Percentiles rank a stretch among this genome's conserved stretches.
phyloP scores from a whole-genome alignment of 2,329 filamentous ascomycete species.

The Pseudogymnoascus sp. region DNA sequence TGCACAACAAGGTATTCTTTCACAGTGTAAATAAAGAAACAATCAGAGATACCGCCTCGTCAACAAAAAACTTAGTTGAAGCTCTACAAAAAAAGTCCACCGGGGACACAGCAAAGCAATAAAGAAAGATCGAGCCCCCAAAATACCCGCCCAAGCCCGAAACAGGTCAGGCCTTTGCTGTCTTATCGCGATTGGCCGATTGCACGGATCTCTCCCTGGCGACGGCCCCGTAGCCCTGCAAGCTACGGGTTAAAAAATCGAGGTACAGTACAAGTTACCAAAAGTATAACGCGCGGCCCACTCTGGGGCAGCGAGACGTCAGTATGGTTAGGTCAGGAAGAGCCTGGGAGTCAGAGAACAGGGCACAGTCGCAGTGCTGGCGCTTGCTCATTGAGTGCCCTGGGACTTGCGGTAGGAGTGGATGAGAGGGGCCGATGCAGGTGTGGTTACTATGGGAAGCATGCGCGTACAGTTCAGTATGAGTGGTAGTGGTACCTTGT shows the following conservation, averaged over 20 bases:
- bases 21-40: not conserved
- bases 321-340: not conserved
- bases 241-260: not conserved
- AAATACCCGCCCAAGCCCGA: constrained; percentile 5
- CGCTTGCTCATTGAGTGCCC: constrained; percentile 5
- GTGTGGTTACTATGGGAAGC: not conserved
- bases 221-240: not conserved
- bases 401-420: not conserved
- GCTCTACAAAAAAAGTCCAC: not conserved
- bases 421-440: not conserved
- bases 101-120: not conserved
- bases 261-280: constrained; percentile 1
- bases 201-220: constrained; percentile 5
- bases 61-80: not conserved
- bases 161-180: constrained; percentile 4
- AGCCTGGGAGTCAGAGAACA: constrained; percentile 3
- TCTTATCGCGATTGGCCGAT: constrained; percentile 4
- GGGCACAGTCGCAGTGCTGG: not conserved
- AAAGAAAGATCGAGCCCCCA: not conserved
- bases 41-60: not conserved
- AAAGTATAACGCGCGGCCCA: constrained; percentile 3
- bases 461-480: constrained; percentile 1
- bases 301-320: not conserved
- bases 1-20: not conserved
- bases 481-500: not conserved